These are phyloP conservation scores for Wickerhamomyces sp. DNA, from an alignment of 1,139 yeast genomes.

Conservation along the genomic window DNA sequence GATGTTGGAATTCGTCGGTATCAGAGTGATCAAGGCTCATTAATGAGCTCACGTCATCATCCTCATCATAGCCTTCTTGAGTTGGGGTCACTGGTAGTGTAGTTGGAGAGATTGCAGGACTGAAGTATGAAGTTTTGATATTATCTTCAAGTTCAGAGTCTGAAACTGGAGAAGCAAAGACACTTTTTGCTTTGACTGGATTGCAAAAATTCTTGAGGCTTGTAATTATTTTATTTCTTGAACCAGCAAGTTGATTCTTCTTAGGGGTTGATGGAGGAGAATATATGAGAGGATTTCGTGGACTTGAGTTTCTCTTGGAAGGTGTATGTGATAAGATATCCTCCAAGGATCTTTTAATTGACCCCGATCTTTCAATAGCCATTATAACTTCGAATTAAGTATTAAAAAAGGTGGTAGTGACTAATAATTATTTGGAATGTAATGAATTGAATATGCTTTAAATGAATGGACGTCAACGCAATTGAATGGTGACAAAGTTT, in stretches of 20 bases:
- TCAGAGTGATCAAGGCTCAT: background rate
- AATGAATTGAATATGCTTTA: slow-evolving; percentile 2
- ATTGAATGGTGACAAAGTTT: slow-evolving; percentile 25
- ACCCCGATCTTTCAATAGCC: slow-evolving; percentile 10
- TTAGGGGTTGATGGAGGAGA: slow-evolving; percentile 21
- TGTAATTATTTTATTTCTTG: slow-evolving; percentile 15
- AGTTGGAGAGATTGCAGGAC: background rate
- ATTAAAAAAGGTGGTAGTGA: background rate
- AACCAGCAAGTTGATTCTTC: slow-evolving; percentile 3
- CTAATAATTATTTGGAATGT: no score
- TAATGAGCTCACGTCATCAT: background rate
- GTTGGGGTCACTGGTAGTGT: background rate
- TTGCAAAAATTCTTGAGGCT: slow-evolving; percentile 19
- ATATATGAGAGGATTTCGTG: slow-evolving; percentile 9
- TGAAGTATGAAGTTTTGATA: background rate
- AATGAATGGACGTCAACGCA: slow-evolving; percentile 29
- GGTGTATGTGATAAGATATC: slow-evolving; percentile 14
- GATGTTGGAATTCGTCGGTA: background rate
- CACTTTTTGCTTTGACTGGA: slow-evolving; percentile 1
- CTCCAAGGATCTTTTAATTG: slow-evolving; percentile 26
- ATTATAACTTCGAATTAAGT: slow-evolving; percentile 4
- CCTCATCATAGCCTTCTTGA: background rate
- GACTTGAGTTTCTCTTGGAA: slow-evolving; percentile 15
- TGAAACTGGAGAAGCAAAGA: slow-evolving; percentile 16
- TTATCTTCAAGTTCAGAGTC: slow-evolving; percentile 5